These are phyloP conservation scores for Pichia sp. DNA, from an alignment of 1,139 yeast species.

Conservation along the genomic window DNA sequence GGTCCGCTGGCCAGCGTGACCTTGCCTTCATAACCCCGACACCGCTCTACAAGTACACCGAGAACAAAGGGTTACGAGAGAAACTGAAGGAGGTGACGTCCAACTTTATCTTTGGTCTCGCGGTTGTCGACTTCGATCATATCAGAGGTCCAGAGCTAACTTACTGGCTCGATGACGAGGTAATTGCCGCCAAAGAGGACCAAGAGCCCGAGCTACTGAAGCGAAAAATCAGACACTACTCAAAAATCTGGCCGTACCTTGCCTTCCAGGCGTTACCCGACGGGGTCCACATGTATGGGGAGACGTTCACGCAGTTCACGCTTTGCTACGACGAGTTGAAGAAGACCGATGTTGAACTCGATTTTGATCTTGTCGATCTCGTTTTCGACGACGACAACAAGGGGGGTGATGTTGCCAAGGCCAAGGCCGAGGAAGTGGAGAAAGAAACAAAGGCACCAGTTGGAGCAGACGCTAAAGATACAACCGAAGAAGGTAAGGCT, in stretches of 20 bases:
- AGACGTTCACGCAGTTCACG: conserved; percentile 88
- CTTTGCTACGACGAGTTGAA: conserved; percentile 65
- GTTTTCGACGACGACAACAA: conserved; percentile 21
- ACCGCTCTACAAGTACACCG: conserved; percentile 14
- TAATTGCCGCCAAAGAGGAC: conserved; percentile 29
- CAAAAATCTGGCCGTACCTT: conserved; percentile 72
- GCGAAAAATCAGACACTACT: conserved; percentile 36
- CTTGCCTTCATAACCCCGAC: neutral
- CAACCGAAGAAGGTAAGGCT: neutral
- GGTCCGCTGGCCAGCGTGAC: neutral
- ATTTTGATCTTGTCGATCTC: conserved; percentile 18
- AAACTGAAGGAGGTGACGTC: conserved; percentile 7
- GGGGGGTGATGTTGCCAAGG: conserved; percentile 17
- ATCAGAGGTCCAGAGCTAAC: conserved; percentile 93
- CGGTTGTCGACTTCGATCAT: conserved; percentile 92
- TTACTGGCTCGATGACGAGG: conserved; percentile 76
- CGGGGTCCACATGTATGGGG: conserved; percentile 89
- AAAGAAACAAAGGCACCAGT: neutral
- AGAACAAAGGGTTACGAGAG: neutral
- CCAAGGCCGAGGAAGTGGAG: too few species aligned
- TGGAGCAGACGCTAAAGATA: conserved; percentile 30
- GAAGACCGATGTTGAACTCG: conserved; percentile 41
- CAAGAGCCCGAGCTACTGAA: conserved; percentile 7
- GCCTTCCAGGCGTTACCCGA: conserved; percentile 96
- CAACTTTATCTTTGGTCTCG: conserved; percentile 63